A percentile compares a stretch with the other conserved stretches of the same genome.
phyloP scores from a whole-genome alignment of 2,329 filamentous ascomycete species.

The Alternaria viburni region DNA sequence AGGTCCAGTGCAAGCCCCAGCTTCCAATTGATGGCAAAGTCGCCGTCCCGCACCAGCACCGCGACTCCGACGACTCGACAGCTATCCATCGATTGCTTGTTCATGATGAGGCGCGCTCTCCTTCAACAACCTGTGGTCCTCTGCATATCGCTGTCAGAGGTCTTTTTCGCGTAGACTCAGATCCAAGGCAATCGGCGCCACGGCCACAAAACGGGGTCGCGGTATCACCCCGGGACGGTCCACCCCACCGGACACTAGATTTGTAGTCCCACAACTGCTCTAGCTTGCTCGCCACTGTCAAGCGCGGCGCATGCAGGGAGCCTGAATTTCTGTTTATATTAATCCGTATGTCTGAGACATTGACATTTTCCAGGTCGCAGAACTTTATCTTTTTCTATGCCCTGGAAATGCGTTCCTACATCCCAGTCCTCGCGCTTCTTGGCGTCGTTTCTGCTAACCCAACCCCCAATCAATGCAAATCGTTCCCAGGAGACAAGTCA shows the following conservation, averaged over 20 bases:
- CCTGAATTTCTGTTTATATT: conserved; percentile 4
- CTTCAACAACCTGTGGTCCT: neutral
- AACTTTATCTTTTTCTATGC: neutral
- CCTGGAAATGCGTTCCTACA: conserved; percentile 2
- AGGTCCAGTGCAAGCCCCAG: neutral
- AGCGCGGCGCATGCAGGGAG: neutral
- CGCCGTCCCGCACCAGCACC: neutral
- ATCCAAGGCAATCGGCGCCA: neutral
- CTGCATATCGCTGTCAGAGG: neutral
- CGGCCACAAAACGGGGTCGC: neutral
- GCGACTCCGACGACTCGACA: neutral
- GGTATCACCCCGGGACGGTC: neutral
- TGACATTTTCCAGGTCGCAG: neutral
- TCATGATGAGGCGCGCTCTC: neutral
- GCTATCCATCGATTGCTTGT: neutral
- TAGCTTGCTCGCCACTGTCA: neutral
- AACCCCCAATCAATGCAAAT: conserved; percentile 19
- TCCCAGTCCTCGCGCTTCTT: conserved; percentile 2
- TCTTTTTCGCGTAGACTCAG: neutral
- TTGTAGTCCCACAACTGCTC: neutral
- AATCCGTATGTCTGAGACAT: neutral
- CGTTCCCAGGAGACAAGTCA: conserved; percentile 27
- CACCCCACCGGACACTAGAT: conserved; percentile 6
- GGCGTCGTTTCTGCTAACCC: conserved; percentile 8
- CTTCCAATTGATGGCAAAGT: neutral